A percentile compares a stretch with the other conserved stretches of the same genome.
Evolutionary conservation across 257 asterid genomes (phyloP).

Genomic region (Ehretia macrophylla): DNA sequence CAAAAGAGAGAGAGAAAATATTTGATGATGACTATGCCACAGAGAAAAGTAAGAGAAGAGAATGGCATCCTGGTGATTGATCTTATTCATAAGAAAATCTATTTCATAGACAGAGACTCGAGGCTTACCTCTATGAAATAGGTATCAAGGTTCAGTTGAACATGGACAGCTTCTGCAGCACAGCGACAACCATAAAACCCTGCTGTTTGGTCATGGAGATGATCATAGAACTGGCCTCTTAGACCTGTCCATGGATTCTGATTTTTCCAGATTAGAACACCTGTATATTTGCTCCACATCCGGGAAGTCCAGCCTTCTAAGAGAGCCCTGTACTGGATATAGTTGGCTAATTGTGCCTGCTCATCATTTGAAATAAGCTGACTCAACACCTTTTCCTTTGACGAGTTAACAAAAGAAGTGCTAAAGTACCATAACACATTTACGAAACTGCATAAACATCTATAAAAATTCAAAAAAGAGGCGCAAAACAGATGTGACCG

Average conservation of each 20-base stretch:
- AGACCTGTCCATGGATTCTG: conserved; percentile 99
- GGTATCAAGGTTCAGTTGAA: conserved; percentile 79
- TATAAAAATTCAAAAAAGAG: too few species aligned
- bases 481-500: too few species aligned
- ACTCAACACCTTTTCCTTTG: neutral
- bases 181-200: conserved; percentile 95
- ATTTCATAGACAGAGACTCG: neutral
- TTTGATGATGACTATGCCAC: neutral
- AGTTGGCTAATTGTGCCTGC: conserved; percentile 91
- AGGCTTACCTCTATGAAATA: conserved; percentile 67
- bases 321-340: conserved; percentile 93
- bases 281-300: conserved; percentile 97
- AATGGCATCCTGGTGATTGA: neutral
- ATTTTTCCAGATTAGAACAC: conserved; percentile 95
- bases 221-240: conserved; percentile 96
- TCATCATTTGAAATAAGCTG: neutral
- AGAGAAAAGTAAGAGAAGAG: neutral
- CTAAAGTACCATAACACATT: neutral
- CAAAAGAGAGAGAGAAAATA: too few species aligned
- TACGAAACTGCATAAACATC: too few species aligned
- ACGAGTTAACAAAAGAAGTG: neutral
- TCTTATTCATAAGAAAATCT: neutral
- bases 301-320: conserved; percentile 96
- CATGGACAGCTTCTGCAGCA: conserved; percentile 94
- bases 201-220: conserved; percentile 94